Conservation (phyloP, 331 rosid species). For the Ulmus americana region DNA sequence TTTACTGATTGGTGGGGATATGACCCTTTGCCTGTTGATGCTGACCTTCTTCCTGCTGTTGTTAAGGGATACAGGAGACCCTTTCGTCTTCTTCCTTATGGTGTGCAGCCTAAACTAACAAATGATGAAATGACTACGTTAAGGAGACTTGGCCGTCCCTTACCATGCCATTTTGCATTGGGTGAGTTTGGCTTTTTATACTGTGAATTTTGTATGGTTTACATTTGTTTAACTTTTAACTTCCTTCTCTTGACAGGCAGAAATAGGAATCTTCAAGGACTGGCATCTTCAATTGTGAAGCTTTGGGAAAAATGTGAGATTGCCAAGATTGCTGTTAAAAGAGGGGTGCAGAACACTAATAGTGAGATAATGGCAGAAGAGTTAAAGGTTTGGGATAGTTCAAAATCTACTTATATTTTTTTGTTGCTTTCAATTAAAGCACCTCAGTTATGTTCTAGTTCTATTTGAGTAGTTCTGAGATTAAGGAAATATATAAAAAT, state of each 20-base stretch:
- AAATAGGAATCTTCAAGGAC: slow-evolving; percentile 76
- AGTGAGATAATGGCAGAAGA: slow-evolving; percentile 83
- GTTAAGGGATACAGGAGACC: slow-evolving; percentile 75
- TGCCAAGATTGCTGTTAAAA: slow-evolving; percentile 81
- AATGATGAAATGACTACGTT: slow-evolving; percentile 85
- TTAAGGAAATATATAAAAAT: no score
- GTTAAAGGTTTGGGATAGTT: slow-evolving; percentile 50
- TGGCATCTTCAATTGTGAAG: slow-evolving; percentile 71
- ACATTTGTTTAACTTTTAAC: slow-evolving; percentile 12
- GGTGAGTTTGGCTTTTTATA: slow-evolving; percentile 45
- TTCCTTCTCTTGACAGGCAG: slow-evolving; percentile 50
- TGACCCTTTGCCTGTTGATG: slow-evolving; percentile 90
- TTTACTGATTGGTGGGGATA: slow-evolving; percentile 96
- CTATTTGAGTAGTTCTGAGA: no score
- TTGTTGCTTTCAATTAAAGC: background rate
- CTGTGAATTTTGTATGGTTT: slow-evolving; percentile 14
- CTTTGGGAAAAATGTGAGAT: slow-evolving; percentile 95
- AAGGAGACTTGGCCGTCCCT: slow-evolving; percentile 74
- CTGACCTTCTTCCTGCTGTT: slow-evolving; percentile 77
- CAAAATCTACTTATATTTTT: background rate
- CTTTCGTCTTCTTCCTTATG: slow-evolving; percentile 93
- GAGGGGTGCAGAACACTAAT: slow-evolving; percentile 86
- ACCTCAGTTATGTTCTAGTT: background rate
- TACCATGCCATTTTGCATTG: slow-evolving; percentile 83
- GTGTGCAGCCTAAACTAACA: slow-evolving; percentile 71